Conservation (phyloP, 2,329 filamentous ascomycete species). For the Pyricularia grisea region DNA sequence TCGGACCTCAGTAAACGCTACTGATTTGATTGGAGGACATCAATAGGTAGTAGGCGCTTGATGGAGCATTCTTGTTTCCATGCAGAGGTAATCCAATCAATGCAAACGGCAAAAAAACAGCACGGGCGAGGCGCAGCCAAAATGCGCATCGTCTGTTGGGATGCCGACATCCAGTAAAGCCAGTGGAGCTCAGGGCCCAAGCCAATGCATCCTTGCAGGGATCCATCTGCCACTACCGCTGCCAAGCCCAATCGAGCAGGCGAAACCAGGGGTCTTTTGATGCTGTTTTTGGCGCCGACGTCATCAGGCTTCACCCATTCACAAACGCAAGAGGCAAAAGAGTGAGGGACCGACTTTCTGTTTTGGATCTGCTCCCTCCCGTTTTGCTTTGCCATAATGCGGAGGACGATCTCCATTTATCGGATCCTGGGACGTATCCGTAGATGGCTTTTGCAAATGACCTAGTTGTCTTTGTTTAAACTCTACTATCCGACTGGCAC, state of each 20-base stretch:
- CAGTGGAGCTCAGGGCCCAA: neutral
- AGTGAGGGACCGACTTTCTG: neutral
- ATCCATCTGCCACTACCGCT: neutral
- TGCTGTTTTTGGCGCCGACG: neutral
- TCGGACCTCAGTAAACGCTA: neutral
- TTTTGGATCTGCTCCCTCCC: too few species aligned
- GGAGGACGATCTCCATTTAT: neutral
- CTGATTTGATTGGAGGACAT: neutral
- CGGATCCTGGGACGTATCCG: neutral
- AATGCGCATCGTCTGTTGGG: neutral
- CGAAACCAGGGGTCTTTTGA: neutral
- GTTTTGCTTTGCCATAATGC: neutral
- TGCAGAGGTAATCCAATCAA: neutral
- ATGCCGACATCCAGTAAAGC: neutral
- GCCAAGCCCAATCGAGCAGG: neutral
- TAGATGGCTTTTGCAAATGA: neutral
- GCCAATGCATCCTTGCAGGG: neutral
- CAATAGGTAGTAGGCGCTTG: neutral
- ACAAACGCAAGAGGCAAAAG: neutral
- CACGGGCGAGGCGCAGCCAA: neutral
- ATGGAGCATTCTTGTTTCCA: neutral
- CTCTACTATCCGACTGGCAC: neutral
- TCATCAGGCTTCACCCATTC: neutral
- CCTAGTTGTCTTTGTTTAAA: neutral
- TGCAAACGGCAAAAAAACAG: neutral